A percentile compares a stretch with the other conserved stretches of the same genome.
Evolutionary conservation across 2,329 filamentous ascomycete species (phyloP).

Genomic region (Colletotrichum salicis): DNA sequence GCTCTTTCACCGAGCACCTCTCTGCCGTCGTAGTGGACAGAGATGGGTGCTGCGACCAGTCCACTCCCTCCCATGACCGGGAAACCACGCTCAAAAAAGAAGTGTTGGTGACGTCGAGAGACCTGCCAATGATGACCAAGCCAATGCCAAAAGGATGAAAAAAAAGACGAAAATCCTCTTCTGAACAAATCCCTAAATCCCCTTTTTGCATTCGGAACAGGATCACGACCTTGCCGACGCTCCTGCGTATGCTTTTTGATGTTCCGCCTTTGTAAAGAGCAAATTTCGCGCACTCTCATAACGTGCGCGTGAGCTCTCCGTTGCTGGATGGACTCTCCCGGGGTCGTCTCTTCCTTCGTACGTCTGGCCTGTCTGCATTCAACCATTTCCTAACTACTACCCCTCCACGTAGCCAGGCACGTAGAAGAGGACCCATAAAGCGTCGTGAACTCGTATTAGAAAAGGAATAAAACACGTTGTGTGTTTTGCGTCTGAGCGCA

Average conservation of each 20-base stretch:
- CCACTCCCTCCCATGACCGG: not conserved
- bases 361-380: constrained; percentile 15
- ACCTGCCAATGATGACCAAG: constrained; percentile 17
- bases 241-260: constrained; percentile 33
- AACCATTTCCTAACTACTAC: constrained; percentile 4
- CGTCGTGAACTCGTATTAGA: constrained; percentile 36
- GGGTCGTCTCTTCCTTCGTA: constrained; percentile 25
- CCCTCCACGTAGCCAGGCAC: constrained; percentile 22
- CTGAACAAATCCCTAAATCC: constrained; percentile 31
- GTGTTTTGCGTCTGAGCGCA: constrained; percentile 18
- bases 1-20: not conserved
- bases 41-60: constrained; percentile 1
- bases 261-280: constrained; percentile 23
- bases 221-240: constrained; percentile 30
- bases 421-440: constrained; percentile 30
- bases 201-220: constrained; percentile 24
- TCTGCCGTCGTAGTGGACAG: not conserved
- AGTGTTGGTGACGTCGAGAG: not conserved
- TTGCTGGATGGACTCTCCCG: constrained; percentile 24
- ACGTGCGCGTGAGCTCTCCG: constrained; percentile 21
- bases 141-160: constrained; percentile 20
- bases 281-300: constrained; percentile 1
- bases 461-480: constrained; percentile 30
- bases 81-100: not conserved
- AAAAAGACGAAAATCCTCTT: constrained; percentile 29